Evolutionary conservation across 495 filamentous ascomycete species (phyloP).

Genomic region (Sphaerosporella brunnea): DNA sequence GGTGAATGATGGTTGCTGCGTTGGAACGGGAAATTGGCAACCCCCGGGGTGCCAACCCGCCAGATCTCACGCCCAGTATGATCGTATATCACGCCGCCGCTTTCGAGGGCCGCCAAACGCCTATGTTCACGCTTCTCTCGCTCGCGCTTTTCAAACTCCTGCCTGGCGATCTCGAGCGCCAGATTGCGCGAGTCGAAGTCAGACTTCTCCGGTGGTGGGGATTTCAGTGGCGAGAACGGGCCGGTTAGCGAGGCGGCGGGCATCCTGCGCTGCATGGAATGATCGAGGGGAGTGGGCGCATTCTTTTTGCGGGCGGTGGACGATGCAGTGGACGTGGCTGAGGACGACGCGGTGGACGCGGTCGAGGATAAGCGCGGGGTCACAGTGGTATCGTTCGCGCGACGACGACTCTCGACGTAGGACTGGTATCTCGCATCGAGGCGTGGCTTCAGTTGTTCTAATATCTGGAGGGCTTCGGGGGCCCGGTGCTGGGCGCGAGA

Average conservation of each 20-base stretch:
- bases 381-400: constrained; percentile 9
- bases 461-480: constrained; percentile 37
- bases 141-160: constrained; percentile 23
- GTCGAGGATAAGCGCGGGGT: no score
- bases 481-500: constrained; percentile 36
- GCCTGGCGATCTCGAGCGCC: constrained; percentile 20
- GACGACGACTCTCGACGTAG: constrained; percentile 7
- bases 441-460: constrained; percentile 49
- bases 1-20: not conserved
- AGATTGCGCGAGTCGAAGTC: constrained; percentile 2
- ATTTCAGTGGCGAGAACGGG: constrained; percentile 18
- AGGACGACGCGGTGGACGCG: not conserved
- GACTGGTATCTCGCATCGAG: constrained; percentile 47
- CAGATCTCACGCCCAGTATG: constrained; percentile 20
- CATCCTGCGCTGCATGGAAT: constrained; percentile 2
- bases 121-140: constrained; percentile 13
- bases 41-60: constrained; percentile 7
- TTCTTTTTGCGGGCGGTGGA: not conserved
- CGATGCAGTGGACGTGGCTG: no score
- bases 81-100: constrained; percentile 14
- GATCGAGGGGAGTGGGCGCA: constrained; percentile 4
- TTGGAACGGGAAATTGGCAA: not conserved
- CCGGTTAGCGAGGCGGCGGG: constrained; percentile 8
- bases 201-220: not conserved
- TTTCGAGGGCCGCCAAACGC: constrained; percentile 9